Percentiles rank a stretch among this genome's conserved stretches.
Conservation (phyloP, 1,139 yeast species). For the Zygoascus sp. region DNA sequence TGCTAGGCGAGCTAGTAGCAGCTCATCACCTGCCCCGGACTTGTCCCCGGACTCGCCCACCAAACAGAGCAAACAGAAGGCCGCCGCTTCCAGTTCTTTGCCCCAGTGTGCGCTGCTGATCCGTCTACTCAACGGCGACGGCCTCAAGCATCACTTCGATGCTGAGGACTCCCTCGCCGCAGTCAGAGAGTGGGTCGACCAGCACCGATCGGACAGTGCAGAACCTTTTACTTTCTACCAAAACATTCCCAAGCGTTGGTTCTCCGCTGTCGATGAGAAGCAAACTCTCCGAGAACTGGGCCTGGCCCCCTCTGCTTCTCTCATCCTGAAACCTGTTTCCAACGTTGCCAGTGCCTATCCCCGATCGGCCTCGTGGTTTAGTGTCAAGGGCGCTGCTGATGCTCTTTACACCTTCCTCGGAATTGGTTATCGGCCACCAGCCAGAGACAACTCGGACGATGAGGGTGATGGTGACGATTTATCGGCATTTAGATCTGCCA, state of each 20-base stretch:
- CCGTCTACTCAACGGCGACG: constrained; percentile 52
- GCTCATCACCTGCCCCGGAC: background rate
- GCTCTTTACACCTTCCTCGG: constrained; percentile 32
- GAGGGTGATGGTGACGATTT: background rate
- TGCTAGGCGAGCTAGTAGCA: background rate
- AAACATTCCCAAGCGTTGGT: constrained; percentile 43
- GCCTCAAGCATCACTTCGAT: constrained; percentile 44
- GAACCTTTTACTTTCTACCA: constrained; percentile 47
- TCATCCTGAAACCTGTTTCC: constrained; percentile 53
- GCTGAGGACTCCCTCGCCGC: constrained; percentile 44
- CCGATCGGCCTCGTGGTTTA: constrained; percentile 21
- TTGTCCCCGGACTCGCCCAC: no score
- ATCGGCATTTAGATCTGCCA: background rate
- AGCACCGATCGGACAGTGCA: constrained; percentile 46
- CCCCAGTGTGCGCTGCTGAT: constrained; percentile 45
- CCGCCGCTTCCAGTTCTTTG: no score
- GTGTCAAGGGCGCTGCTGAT: constrained; percentile 22
- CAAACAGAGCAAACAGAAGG: no score
- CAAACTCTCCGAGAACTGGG: constrained; percentile 45
- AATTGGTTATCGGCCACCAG: constrained; percentile 26
- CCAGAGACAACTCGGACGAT: constrained; percentile 4
- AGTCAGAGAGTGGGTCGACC: constrained; percentile 63
- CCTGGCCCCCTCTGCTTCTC: constrained; percentile 61
- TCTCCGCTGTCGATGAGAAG: constrained; percentile 52
- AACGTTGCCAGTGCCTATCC: constrained; percentile 32